A percentile compares a stretch with the other conserved stretches of the same genome.
Evolutionary conservation across 2,329 filamentous ascomycete species (phyloP).

Genomic region (Pestalotiopsis sp.): DNA sequence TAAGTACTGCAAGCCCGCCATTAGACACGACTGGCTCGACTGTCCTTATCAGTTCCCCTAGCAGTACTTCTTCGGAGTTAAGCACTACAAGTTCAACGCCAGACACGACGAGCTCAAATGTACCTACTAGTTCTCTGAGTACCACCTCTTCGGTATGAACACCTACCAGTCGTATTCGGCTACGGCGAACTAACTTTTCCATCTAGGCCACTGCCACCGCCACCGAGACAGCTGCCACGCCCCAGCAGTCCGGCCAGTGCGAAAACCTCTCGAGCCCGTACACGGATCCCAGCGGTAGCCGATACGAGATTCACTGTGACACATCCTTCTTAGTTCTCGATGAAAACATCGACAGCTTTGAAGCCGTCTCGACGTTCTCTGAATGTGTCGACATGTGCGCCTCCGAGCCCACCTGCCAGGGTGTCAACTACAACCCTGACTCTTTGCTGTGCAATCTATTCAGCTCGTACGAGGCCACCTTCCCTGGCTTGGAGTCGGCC

Average conservation of each 20-base stretch:
- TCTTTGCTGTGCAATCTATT: rapidly evolving
- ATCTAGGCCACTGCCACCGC: background rate
- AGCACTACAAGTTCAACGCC: no score
- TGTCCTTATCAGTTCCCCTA: no score
- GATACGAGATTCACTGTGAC: background rate
- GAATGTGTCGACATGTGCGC: background rate
- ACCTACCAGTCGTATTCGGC: background rate
- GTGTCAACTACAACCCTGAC: background rate
- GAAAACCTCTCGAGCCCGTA: background rate
- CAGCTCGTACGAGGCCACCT: background rate
- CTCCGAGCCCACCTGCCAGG: background rate
- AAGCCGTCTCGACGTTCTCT: background rate
- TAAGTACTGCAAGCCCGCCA: no score
- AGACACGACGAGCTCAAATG: no score
- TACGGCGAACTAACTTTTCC: background rate
- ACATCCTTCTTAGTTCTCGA: no score
- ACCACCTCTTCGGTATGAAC: no score
- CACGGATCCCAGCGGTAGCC: background rate
- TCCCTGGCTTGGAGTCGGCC: background rate
- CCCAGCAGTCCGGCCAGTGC: background rate
- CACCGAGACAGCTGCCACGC: background rate
- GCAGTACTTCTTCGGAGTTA: no score
- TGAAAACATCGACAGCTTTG: no score
- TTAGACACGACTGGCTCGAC: no score
- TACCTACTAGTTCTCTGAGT: no score